Conservation (phyloP, 2,329 filamentous ascomycete genomes). For the Talaromyces sp. region DNA sequence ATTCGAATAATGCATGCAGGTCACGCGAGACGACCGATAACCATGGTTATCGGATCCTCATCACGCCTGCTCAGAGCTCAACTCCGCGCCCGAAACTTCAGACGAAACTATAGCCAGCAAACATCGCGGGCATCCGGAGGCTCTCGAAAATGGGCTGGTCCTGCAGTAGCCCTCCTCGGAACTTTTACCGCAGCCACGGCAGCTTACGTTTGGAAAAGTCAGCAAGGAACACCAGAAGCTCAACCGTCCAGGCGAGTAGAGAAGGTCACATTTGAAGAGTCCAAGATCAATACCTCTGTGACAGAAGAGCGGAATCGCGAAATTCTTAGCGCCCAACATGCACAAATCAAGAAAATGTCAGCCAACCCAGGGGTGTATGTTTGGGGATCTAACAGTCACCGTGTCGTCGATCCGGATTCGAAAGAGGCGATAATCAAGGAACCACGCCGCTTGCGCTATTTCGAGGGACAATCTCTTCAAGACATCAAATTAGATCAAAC, state of each 20-base stretch:
- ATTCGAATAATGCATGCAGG: constrained; percentile 29
- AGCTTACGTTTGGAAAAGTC: constrained; percentile 31
- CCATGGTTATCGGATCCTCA: constrained; percentile 25
- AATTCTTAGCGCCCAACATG: constrained; percentile 77
- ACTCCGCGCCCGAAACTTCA: constrained; percentile 27
- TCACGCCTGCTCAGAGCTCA: constrained; percentile 26
- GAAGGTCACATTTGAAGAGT: constrained; percentile 66
- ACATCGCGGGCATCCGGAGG: constrained; percentile 20
- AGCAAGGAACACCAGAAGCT: constrained; percentile 25
- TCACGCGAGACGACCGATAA: constrained; percentile 28
- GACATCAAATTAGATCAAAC: constrained; percentile 81
- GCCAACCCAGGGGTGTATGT: constrained; percentile 85
- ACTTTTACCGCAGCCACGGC: constrained; percentile 34
- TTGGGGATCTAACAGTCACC: constrained; percentile 85
- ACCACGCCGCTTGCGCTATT: constrained; percentile 74
- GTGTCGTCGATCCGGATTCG: constrained; percentile 81
- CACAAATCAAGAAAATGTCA: constrained; percentile 80
- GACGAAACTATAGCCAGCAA: constrained; percentile 34
- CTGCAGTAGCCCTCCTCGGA: constrained; percentile 33
- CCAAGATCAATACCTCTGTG: constrained; percentile 51
- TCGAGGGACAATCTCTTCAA: constrained; percentile 78
- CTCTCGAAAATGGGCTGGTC: constrained; percentile 32
- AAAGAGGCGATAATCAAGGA: constrained; percentile 75
- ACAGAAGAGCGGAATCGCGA: constrained; percentile 73
- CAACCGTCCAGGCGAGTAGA: constrained; percentile 21